Percentiles rank a stretch among this genome's conserved stretches.
phyloP scores from a whole-genome alignment of 2,329 filamentous ascomycete species.

The Exophiala phaeomuriformis region DNA sequence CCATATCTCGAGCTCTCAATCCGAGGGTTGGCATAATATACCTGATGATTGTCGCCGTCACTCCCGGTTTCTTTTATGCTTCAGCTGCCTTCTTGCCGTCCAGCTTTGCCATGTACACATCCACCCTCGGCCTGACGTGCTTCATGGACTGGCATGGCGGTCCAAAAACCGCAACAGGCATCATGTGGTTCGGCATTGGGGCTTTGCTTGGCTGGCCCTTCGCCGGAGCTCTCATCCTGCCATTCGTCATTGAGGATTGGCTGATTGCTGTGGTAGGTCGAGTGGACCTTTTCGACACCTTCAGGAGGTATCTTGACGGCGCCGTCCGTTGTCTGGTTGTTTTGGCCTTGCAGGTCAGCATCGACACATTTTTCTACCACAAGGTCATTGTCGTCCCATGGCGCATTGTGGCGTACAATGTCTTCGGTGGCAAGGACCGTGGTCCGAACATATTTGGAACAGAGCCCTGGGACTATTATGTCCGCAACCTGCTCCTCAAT shows the following conservation, averaged over 20 bases:
- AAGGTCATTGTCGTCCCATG: conserved; percentile 70
- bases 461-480: conserved; percentile 94
- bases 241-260: conserved; percentile 72
- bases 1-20: conserved; percentile 68
- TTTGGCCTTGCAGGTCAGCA: conserved; percentile 58
- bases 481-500: conserved; percentile 83
- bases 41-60: conserved; percentile 66
- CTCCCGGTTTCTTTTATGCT: conserved; percentile 89
- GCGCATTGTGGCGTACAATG: conserved; percentile 94
- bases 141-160: conserved; percentile 87
- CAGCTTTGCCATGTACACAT: conserved; percentile 93
- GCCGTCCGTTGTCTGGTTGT: conserved; percentile 58
- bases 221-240: conserved; percentile 69
- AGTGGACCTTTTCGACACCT: conserved; percentile 53
- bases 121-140: conserved; percentile 74
- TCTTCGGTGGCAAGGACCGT: conserved; percentile 68
- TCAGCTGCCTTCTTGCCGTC: conserved; percentile 82
- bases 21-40: conserved; percentile 80
- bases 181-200: conserved; percentile 84
- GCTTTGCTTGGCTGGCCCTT: conserved; percentile 93
- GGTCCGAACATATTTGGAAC: conserved; percentile 92
- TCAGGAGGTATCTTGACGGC: conserved; percentile 60
- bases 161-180: conserved; percentile 69
- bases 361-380: conserved; percentile 82
- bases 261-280: conserved; percentile 45